These are phyloP conservation scores for Laguncularia racemosa DNA, from an alignment of 345 rosid genomes.

Conservation along the genomic window DNA sequence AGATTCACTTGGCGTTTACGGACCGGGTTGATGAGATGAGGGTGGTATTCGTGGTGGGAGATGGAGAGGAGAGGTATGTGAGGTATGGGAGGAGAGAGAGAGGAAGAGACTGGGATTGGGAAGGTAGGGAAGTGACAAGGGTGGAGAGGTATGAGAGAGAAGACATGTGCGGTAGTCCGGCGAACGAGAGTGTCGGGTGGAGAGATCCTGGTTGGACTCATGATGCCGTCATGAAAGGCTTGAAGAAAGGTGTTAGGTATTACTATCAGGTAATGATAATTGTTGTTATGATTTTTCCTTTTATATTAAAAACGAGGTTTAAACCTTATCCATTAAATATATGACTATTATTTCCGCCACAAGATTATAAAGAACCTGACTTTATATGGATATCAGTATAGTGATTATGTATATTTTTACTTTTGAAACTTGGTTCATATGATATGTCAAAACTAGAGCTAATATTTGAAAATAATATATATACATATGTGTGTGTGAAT, in stretches of 20 bases:
- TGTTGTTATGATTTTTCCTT: too few relatives aligned
- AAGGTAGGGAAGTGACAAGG: conserved; percentile 28
- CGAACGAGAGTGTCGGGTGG: conserved; percentile 66
- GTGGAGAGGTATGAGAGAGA: conserved; percentile 68
- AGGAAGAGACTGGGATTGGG: conserved; percentile 8
- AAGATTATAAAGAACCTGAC: too few relatives aligned
- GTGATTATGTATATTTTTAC: too few relatives aligned
- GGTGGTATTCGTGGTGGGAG: conserved; percentile 74
- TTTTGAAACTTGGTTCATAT: not conserved
- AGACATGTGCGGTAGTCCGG: conserved; percentile 75
- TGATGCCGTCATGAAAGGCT: conserved; percentile 48
- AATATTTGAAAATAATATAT: not conserved
- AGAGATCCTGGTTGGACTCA: conserved; percentile 94
- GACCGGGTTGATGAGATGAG: conserved; percentile 68
- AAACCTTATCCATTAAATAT: too few relatives aligned
- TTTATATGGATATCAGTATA: too few relatives aligned
- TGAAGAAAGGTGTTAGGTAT: conserved; percentile 57
- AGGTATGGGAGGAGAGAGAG: conserved; percentile 56
- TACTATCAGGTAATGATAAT: conserved; percentile 50
- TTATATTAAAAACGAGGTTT: too few relatives aligned
- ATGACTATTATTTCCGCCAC: too few relatives aligned
- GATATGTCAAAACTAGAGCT: not conserved
- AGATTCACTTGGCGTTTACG: conserved; percentile 66
- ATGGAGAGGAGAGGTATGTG: conserved; percentile 46
- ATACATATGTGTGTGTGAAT: not conserved